Base-by-base conservation (phyloP, 495 filamentous ascomycete genomes). In the Penicillium parvum region DNA sequence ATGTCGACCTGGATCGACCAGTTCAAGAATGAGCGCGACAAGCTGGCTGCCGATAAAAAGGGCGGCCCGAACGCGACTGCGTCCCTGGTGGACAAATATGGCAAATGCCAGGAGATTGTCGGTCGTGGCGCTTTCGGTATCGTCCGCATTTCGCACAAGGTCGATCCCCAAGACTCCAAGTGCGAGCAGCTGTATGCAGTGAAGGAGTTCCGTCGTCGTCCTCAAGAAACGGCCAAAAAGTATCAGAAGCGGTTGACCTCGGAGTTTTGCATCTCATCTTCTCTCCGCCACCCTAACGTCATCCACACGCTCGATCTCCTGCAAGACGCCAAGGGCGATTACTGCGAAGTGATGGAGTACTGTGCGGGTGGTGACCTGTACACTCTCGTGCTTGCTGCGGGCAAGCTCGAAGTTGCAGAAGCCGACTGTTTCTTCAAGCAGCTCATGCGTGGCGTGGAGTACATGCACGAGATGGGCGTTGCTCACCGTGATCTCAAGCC, bases 371-470 rank as follows among this genome's bases (percentile, higher is more conserved):
- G 92, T 25, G 92, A 99, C 67, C 77, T 99, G 15, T 99, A 99
- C 66, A 95, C 89, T 0, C 75, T 99, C 15, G 85, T 97, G 17
- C 82, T 99, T 32, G 80, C 91, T 8, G 88, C 91, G 16, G 89
- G 88, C 19, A 95, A 95, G 60, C 78, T 99, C 34, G 92, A 97
- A 55, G 90, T 95, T 42, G 63, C 76, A 28, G 92, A 99, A 63
- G 92, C 92, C 19, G 92, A 99, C 65, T 99, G 92, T 69, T 95
- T 90, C 63, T 99, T 99, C 76, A 95, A 97, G 71, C 92, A 99
- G 65, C 79, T 99, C 53, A 97, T 99, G 94, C 89, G 94, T 36
- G 92, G 94, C 21, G 94, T 99, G 30, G 90, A 97, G 63, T 99
- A 99, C 64, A 88, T 99, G 79, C 92, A 99, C 65, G 92, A 97